phyloP scores from a whole-genome alignment of 495 filamentous ascomycete genomes.

The Friedmanniomyces endolithicus region DNA sequence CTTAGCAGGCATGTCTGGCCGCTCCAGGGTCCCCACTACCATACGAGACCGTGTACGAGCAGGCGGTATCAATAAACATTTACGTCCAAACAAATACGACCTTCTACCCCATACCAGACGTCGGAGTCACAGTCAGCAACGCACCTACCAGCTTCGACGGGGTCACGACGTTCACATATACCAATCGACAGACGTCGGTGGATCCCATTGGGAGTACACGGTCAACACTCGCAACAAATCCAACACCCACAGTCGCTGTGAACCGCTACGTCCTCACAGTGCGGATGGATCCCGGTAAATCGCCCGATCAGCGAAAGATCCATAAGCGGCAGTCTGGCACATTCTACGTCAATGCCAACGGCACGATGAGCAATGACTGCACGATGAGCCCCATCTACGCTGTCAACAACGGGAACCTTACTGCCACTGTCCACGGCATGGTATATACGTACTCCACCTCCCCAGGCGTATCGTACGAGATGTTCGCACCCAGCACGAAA shows the following conservation, averaged over 20 bases:
- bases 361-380: conserved; percentile 12
- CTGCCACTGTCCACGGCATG: conserved; percentile 3
- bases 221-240: not conserved
- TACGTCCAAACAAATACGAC: conserved; percentile 8
- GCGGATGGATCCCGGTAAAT: not conserved
- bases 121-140: conserved; percentile 6
- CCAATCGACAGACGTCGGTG: not conserved
- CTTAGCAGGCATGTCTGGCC: not conserved
- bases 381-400: conserved; percentile 9
- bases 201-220: not conserved
- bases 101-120: conserved; percentile 6
- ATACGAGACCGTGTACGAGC: conserved; percentile 7
- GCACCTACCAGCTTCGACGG: conserved; percentile 8
- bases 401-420: conserved; percentile 7
- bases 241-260: not conserved
- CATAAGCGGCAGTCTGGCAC: conserved; percentile 5
- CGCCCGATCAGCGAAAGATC: not conserved
- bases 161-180: conserved; percentile 8
- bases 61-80: conserved; percentile 5
- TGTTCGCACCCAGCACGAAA: conserved; percentile 9
- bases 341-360: conserved; percentile 4
- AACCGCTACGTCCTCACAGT: not conserved
- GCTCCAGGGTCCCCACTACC: no score
- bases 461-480: conserved; percentile 1
- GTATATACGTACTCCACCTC: conserved; percentile 13